Evolutionary conservation across 306 rosid species (phyloP).

Genomic region (Styphnolobium japonicum): DNA sequence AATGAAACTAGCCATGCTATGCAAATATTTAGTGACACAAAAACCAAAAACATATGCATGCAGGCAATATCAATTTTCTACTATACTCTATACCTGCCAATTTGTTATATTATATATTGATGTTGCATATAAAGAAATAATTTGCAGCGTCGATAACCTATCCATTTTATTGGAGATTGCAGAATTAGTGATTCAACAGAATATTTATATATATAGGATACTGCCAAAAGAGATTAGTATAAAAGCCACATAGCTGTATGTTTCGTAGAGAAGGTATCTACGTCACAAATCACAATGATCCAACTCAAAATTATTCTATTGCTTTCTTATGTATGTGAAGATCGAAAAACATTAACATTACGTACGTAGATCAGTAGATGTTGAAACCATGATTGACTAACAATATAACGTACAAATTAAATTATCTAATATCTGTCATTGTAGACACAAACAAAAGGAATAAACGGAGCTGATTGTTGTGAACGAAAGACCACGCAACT

Average conservation of each 20-base stretch:
- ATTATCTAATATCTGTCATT: slow-evolving; percentile 18
- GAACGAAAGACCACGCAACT: slow-evolving; percentile 26
- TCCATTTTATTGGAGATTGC: not conserved
- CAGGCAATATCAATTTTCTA: not conserved
- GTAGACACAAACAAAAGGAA: slow-evolving; percentile 30
- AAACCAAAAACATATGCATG: not conserved
- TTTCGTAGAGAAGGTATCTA: not conserved
- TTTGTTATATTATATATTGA: not conserved
- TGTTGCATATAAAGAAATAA: not conserved
- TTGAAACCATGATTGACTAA: slow-evolving; percentile 13
- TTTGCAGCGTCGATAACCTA: too few species aligned
- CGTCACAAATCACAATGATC: not conserved
- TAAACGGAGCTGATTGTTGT: slow-evolving; percentile 14
- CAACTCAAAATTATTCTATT: not conserved
- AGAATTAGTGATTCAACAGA: not conserved
- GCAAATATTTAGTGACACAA: not conserved
- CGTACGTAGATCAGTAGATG: not conserved
- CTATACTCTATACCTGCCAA: not conserved
- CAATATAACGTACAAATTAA: not conserved
- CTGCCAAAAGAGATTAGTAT: not conserved
- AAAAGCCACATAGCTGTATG: not conserved
- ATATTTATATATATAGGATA: not conserved
- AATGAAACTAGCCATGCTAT: not conserved
- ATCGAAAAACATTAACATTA: not conserved
- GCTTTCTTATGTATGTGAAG: not conserved